Percentiles rank a stretch among this genome's conserved stretches.
Conservation (phyloP, 768 basidiomycete genomes). For the Calocybe cyanea region DNA sequence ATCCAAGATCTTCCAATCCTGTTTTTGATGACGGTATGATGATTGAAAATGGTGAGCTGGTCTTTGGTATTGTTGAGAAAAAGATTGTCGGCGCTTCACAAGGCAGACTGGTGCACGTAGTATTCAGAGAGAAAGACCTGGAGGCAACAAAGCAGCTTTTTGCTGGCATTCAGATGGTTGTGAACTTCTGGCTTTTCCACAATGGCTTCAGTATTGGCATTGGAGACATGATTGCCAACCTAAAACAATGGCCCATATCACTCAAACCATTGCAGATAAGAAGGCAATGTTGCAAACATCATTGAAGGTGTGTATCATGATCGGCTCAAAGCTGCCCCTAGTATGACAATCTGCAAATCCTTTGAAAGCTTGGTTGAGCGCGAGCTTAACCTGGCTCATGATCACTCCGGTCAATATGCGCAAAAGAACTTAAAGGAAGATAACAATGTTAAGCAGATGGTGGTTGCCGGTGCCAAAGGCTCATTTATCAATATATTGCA, state of each 20-base stretch:
- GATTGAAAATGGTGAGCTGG: constrained; percentile 94
- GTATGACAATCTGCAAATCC: constrained; percentile 99
- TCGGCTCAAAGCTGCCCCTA: constrained; percentile 83
- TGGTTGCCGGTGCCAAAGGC: constrained; percentile 97
- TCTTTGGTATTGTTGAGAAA: constrained; percentile 96
- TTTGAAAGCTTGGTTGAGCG: constrained; percentile 92
- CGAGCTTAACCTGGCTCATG: constrained; percentile 92
- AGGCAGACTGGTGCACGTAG: constrained; percentile 92
- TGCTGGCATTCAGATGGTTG: constrained; percentile 90
- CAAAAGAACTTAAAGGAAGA: constrained; percentile 97
- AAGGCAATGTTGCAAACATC: constrained; percentile 69
- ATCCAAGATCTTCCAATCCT: constrained; percentile 75
- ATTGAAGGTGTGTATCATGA: constrained; percentile 85
- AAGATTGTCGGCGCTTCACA: constrained; percentile 97
- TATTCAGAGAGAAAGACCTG: constrained; percentile 96
- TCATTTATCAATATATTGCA: constrained; percentile 99
- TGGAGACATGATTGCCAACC: constrained; percentile 95
- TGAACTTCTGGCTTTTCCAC: constrained; percentile 99
- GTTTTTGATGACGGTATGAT: constrained; percentile 92
- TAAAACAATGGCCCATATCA: constrained; percentile 86
- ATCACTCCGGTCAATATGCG: constrained; percentile 93
- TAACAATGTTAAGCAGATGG: constrained; percentile 99
- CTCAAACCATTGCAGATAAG: constrained; percentile 72
- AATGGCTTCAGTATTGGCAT: constrained; percentile 99
- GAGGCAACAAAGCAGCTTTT: constrained; percentile 88